Base-by-base conservation (phyloP, 2,329 filamentous ascomycete genomes). In the Fusarium sp. region DNA sequence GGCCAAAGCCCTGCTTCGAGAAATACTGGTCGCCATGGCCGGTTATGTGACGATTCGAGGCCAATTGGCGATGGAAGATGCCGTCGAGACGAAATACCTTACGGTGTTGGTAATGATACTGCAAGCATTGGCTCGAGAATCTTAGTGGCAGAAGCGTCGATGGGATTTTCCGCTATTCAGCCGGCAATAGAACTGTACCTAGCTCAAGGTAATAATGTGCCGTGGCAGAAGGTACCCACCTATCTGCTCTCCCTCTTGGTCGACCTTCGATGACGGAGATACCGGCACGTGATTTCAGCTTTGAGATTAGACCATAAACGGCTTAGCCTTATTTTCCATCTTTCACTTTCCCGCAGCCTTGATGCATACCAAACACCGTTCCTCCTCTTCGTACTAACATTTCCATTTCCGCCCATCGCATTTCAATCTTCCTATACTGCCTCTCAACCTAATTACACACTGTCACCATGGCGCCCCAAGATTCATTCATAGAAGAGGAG, bases 401-500 rank as follows among this genome's bases (percentile, higher is more conserved):
- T 68, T 61, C 64, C 58, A 69, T 59, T 65, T 60, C 61, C 28
- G 21, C 61, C 31, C 64, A 67, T 66, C 71, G 59, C 37, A 74
- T 60, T 66, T 63, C 59, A 39, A 66, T 55, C 66, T 56, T 66
- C 52, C 31, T 58, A 61, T 60, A 69, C 66, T 69, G 62, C 50
- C 57, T 44, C 61, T 63, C 57, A 48, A 54, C 61, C 60, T 66
- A 72, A 71, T 71, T 65, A 66, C 64, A 69, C 33, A 71, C 55
- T 63, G 39, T 70, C 77, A 82, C 69, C 66, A 91, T 91, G 89
- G 88, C 89, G 57, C 89, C 89, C 58, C 88, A 91, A 82, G 90
- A 92, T 77, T 87, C 85, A 72, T 91, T 91, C 79, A 87, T 92
- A 79, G 90, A 92, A 71, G 89, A 92, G 76, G 89, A 91, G 77